phyloP scores from a whole-genome alignment of 2,329 filamentous ascomycete species.

The Talaromyces sp. region DNA sequence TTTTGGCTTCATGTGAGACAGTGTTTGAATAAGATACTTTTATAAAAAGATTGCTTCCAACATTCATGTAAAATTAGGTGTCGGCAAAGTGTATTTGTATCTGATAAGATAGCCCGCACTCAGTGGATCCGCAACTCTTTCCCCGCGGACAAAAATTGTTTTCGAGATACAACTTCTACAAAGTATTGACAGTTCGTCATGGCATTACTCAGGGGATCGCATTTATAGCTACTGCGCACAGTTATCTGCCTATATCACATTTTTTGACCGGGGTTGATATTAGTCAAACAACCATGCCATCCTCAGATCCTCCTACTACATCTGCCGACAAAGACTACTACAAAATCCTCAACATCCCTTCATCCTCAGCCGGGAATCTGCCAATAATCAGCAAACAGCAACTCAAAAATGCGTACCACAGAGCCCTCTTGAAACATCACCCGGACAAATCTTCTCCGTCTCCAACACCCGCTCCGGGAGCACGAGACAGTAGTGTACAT shows the following conservation, averaged over 20 bases:
- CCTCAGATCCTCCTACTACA: background rate
- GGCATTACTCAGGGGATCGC: background rate
- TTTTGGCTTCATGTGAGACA: background rate
- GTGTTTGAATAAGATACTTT: slow-evolving; percentile 1
- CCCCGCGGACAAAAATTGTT: slow-evolving; percentile 11
- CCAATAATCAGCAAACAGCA: slow-evolving; percentile 37
- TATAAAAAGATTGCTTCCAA: background rate
- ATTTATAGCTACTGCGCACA: too few species aligned
- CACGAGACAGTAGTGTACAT: background rate
- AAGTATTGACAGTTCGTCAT: background rate
- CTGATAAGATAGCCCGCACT: background rate
- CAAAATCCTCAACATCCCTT: slow-evolving; percentile 40
- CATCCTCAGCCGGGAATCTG: slow-evolving; percentile 20
- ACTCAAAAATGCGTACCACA: slow-evolving; percentile 56
- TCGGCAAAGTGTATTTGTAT: background rate
- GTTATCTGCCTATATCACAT: too few species aligned
- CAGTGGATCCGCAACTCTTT: slow-evolving; percentile 9
- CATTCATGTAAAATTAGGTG: background rate
- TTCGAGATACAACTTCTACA: background rate
- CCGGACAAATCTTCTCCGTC: slow-evolving; percentile 50
- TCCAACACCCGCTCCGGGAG: background rate
- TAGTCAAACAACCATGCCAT: background rate
- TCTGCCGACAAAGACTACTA: slow-evolving; percentile 26
- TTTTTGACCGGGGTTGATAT: background rate
- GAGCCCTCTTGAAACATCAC: slow-evolving; percentile 56